These are phyloP conservation scores for Mycena galopus DNA, from an alignment of 768 basidiomycete genomes.

Conservation along the genomic window DNA sequence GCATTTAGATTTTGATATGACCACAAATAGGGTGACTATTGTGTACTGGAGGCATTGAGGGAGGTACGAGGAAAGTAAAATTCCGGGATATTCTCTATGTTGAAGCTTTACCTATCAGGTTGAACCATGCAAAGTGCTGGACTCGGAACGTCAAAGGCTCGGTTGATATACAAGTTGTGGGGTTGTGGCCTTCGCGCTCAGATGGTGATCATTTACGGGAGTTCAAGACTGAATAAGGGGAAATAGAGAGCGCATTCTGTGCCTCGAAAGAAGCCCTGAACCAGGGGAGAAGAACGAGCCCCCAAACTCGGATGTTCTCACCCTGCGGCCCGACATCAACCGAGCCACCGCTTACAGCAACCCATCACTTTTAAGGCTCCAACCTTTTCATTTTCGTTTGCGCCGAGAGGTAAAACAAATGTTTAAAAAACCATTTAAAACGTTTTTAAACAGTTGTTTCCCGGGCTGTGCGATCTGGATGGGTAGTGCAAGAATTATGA, in stretches of 20 bases:
- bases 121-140: background rate
- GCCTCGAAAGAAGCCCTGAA: background rate
- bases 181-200: background rate
- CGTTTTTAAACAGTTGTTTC: too few species aligned
- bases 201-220: background rate
- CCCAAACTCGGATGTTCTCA: background rate
- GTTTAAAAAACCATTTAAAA: too few species aligned
- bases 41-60: background rate
- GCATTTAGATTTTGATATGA: background rate
- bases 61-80: background rate
- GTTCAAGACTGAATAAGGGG: background rate
- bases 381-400: too few species aligned
- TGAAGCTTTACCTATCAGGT: background rate
- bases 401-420: too few species aligned
- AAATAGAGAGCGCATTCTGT: background rate
- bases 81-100: background rate
- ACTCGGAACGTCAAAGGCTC: background rate
- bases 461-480: too few species aligned
- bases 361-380: too few species aligned
- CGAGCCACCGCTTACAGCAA: too few species aligned
- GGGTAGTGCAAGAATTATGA: too few species aligned
- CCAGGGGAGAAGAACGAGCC: background rate
- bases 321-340: too few species aligned
- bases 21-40: background rate
- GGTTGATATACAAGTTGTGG: background rate